Conservation (phyloP, 176 grass and related monocot genomes). For the Aegilops longissima region DNA sequence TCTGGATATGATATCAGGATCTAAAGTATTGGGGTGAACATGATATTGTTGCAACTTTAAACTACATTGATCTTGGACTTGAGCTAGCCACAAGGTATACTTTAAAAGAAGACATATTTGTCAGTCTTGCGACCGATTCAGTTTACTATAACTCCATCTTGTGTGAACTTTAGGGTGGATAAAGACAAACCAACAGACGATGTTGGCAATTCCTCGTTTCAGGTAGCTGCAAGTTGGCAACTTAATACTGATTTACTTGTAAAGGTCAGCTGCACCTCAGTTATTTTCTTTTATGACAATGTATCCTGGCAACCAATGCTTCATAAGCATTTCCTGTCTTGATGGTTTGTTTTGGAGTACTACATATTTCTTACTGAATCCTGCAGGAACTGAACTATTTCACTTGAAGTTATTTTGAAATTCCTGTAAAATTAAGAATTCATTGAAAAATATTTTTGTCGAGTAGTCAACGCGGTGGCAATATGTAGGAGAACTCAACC, state of each 20-base stretch:
- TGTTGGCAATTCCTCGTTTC: constrained; percentile 54
- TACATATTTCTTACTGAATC: too few relatives aligned
- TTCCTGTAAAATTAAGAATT: too few relatives aligned
- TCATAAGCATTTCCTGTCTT: too few relatives aligned
- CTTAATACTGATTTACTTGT: constrained; percentile 69
- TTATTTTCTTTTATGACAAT: too few relatives aligned
- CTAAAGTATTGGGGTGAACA: neutral
- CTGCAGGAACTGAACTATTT: too few relatives aligned
- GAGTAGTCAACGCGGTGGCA: too few relatives aligned
- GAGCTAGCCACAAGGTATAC: constrained; percentile 74
- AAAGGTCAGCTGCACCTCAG: constrained; percentile 49
- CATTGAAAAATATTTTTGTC: too few relatives aligned
- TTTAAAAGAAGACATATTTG: neutral
- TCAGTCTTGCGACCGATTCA: neutral
- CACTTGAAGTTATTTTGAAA: too few relatives aligned
- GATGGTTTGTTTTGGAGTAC: too few relatives aligned
- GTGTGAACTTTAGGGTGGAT: constrained; percentile 46
- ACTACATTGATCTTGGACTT: constrained; percentile 47
- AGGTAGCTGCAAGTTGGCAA: constrained; percentile 83
- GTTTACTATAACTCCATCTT: neutral
- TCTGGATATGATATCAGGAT: neutral
- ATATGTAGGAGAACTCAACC: too few relatives aligned
- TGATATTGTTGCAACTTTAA: neutral
- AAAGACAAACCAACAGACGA: constrained; percentile 38
- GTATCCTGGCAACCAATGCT: too few relatives aligned